Evolutionary conservation across 1,284 basidiomycete species (phyloP).

Genomic region (Psilocybe mexicana): DNA sequence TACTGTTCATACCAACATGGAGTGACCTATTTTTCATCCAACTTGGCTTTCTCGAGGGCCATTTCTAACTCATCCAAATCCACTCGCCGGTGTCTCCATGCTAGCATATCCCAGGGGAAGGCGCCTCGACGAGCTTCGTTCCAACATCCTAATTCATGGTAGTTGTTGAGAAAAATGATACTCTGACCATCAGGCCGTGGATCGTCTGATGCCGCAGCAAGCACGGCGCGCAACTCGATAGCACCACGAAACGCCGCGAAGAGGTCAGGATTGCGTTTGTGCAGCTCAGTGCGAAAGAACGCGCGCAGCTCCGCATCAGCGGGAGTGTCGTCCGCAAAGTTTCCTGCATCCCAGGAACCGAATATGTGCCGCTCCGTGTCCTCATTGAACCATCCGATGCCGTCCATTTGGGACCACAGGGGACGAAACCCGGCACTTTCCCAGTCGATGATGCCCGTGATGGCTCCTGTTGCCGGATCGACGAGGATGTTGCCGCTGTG

Average conservation of each 20-base stretch:
- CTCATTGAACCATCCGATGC: constrained; percentile 13
- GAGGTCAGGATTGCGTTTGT: constrained; percentile 12
- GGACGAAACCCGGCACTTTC: constrained; percentile 12
- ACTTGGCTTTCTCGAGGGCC: too few species aligned
- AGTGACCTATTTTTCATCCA: too few species aligned
- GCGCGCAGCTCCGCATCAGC: constrained; percentile 12
- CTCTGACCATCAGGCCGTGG: too few species aligned
- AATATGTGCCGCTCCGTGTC: constrained; percentile 6
- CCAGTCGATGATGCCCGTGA: constrained; percentile 19
- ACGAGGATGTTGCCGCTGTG: constrained; percentile 16
- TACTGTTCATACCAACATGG: too few species aligned
- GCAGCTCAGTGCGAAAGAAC: constrained; percentile 14
- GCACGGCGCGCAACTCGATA: too few species aligned
- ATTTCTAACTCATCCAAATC: too few species aligned
- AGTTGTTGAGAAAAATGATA: too few species aligned
- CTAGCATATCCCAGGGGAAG: too few species aligned
- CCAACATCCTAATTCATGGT: too few species aligned
- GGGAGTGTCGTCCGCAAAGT: constrained; percentile 12
- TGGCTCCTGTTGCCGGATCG: constrained; percentile 13
- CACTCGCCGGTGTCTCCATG: too few species aligned
- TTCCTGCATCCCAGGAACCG: constrained; percentile 7
- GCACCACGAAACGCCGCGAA: constrained; percentile 7
- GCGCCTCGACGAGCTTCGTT: too few species aligned
- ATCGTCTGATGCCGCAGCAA: too few species aligned
- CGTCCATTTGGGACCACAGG: neutral